Conservation (phyloP, 768 basidiomycete species). For the Termitomyces sp. region DNA sequence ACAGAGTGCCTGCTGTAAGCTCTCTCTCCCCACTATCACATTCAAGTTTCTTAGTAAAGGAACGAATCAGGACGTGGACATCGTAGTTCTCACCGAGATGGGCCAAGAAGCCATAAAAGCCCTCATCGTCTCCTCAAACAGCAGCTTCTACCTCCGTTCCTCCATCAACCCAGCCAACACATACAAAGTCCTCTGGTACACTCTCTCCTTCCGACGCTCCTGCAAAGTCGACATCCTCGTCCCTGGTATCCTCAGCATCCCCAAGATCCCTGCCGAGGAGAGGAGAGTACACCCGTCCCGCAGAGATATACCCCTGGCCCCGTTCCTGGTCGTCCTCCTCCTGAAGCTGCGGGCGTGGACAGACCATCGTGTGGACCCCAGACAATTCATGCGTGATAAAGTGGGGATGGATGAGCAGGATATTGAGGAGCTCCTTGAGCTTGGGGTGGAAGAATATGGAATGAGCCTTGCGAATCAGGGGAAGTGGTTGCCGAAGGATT, state of each 20-base stretch:
- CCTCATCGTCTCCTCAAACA: constrained; percentile 26
- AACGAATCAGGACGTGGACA: constrained; percentile 38
- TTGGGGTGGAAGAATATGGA: constrained; percentile 26
- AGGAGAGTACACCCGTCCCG: constrained; percentile 5
- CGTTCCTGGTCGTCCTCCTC: constrained; percentile 34
- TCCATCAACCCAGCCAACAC: constrained; percentile 35
- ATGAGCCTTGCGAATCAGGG: constrained; percentile 14
- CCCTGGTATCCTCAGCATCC: constrained; percentile 34
- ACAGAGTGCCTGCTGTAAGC: constrained; percentile 31
- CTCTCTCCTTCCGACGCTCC: constrained; percentile 17
- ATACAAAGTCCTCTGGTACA: constrained; percentile 40
- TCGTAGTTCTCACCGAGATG: constrained; percentile 35
- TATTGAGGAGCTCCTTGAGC: constrained; percentile 34
- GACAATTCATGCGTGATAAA: constrained; percentile 32
- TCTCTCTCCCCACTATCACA: background rate
- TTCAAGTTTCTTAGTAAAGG: no score
- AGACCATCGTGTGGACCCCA: constrained; percentile 30
- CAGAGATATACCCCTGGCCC: constrained; percentile 31
- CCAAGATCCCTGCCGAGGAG: constrained; percentile 21
- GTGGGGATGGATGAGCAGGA: constrained; percentile 37
- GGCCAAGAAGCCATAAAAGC: constrained; percentile 37
- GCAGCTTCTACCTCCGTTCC: constrained; percentile 33
- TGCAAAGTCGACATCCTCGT: constrained; percentile 38
- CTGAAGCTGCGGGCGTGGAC: constrained; percentile 41
- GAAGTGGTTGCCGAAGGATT: constrained; percentile 26